A percentile compares a stretch with the other conserved stretches of the same genome.
Conservation (phyloP, 306 rosid genomes). For the Gillenia trifoliata region DNA sequence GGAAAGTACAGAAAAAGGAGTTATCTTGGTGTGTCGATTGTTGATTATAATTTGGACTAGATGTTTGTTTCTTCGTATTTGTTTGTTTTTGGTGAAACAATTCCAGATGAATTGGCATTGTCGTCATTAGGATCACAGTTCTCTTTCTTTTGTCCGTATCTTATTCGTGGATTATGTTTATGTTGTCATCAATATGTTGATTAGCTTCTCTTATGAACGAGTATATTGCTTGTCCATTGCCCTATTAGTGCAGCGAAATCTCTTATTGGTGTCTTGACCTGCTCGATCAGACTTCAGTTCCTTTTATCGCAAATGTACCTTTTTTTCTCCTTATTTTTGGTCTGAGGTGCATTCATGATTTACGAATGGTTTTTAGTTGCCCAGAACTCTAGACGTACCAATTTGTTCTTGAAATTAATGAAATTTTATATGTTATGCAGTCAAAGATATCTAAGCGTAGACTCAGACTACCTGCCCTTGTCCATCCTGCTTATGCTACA, state of each 20-base stretch:
- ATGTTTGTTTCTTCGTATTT: no score
- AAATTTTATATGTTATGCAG: slow-evolving; percentile 48
- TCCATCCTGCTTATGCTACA: slow-evolving; percentile 75
- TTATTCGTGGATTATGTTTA: no score
- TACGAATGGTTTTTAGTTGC: background rate
- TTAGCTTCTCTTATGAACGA: background rate
- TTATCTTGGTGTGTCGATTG: no score
- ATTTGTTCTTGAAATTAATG: background rate
- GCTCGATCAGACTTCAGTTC: background rate
- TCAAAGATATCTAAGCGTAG: slow-evolving; percentile 84
- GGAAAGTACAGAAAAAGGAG: no score
- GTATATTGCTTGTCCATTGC: background rate
- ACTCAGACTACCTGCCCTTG: slow-evolving; percentile 65
- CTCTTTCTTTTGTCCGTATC: fast-evolving
- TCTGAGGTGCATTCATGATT: background rate
- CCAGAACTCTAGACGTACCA: background rate
- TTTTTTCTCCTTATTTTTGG: background rate
- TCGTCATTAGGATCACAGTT: no score
- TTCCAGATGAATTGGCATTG: no score
- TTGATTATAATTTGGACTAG: no score
- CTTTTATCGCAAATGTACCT: background rate
- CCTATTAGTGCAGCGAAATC: background rate
- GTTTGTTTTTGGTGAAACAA: no score
- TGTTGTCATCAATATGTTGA: no score
- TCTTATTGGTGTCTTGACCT: background rate